phyloP scores from a whole-genome alignment of 805 yeast genomes.

The Candida caryicola region DNA sequence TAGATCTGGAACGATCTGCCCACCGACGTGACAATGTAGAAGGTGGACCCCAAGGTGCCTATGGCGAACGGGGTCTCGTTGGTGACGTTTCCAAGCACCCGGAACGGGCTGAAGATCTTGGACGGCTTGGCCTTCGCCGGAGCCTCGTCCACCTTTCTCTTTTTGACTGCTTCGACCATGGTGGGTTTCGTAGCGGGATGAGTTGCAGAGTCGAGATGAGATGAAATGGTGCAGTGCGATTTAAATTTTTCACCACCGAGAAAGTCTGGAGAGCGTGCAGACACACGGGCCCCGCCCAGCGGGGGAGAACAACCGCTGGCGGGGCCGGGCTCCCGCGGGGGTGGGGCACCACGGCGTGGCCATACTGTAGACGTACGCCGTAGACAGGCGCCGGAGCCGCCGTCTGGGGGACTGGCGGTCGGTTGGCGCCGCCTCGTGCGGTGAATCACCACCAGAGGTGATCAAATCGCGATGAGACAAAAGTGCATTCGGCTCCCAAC shows the following conservation, averaged over 20 bases:
- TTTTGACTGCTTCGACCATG: constrained; percentile 29
- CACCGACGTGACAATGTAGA: constrained; percentile 84
- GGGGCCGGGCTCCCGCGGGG: too few species aligned
- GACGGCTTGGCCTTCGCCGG: constrained; percentile 19
- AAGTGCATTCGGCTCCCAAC: neutral
- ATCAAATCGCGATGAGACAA: constrained; percentile 3
- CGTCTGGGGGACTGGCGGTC: too few species aligned
- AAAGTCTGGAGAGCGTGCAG: too few species aligned
- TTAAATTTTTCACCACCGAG: neutral
- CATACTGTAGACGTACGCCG: too few species aligned
- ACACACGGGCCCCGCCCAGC: too few species aligned
- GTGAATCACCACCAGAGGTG: neutral
- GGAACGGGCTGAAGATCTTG: constrained; percentile 74
- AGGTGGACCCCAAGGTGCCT: constrained; percentile 84
- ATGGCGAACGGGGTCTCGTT: constrained; percentile 82
- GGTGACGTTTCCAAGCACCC: constrained; percentile 86
- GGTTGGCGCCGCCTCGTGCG: too few species aligned
- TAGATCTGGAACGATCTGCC: constrained; percentile 89
- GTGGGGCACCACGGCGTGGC: too few species aligned
- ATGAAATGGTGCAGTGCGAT: neutral
- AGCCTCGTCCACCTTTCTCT: constrained; percentile 26
- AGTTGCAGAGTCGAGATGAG: constrained; percentile 3
- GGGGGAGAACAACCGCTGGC: too few species aligned
- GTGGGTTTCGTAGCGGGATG: neutral
- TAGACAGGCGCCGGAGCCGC: too few species aligned